These are phyloP conservation scores for Paxillus involutus DNA, from an alignment of 768 basidiomycete species.

Conservation along the genomic window DNA sequence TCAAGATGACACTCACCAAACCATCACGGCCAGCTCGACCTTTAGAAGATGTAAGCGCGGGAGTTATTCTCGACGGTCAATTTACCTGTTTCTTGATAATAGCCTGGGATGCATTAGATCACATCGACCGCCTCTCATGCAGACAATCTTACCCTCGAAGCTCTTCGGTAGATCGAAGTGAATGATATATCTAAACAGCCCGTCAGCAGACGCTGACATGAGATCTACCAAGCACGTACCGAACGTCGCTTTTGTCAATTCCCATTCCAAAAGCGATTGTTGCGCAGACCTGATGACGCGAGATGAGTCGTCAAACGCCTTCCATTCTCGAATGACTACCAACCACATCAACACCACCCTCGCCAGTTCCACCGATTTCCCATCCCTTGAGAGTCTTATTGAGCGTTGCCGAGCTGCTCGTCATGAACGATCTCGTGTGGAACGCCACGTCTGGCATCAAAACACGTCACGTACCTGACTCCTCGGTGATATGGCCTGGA, in stretches of 20 bases:
- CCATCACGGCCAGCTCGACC: slow-evolving; percentile 83
- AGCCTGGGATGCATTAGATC: slow-evolving; percentile 45
- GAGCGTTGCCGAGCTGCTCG: slow-evolving; percentile 45
- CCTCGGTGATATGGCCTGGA: slow-evolving; percentile 78
- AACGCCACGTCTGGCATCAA: neutral
- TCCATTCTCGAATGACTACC: slow-evolving; percentile 17
- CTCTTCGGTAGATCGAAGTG: slow-evolving; percentile 84
- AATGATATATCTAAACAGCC: slow-evolving; percentile 60
- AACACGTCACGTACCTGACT: slow-evolving; percentile 41
- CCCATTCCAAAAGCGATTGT: slow-evolving; percentile 87
- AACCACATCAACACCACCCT: slow-evolving; percentile 63
- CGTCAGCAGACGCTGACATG: neutral
- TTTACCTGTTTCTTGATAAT: slow-evolving; percentile 84
- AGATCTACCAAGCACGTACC: slow-evolving; percentile 36
- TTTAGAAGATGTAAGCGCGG: slow-evolving; percentile 24
- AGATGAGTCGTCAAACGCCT: neutral
- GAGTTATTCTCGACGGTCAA: neutral
- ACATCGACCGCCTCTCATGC: neutral
- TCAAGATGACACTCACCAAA: slow-evolving; percentile 40
- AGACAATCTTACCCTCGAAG: slow-evolving; percentile 59
- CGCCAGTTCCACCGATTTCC: slow-evolving; percentile 53
- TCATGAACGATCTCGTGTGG: neutral
- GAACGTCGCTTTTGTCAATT: slow-evolving; percentile 80
- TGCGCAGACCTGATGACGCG: slow-evolving; percentile 58
- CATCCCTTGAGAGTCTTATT: slow-evolving; percentile 57